Evolutionary conservation across 2,329 filamentous ascomycete genomes (phyloP).

Genomic region (Diplodia seriata): DNA sequence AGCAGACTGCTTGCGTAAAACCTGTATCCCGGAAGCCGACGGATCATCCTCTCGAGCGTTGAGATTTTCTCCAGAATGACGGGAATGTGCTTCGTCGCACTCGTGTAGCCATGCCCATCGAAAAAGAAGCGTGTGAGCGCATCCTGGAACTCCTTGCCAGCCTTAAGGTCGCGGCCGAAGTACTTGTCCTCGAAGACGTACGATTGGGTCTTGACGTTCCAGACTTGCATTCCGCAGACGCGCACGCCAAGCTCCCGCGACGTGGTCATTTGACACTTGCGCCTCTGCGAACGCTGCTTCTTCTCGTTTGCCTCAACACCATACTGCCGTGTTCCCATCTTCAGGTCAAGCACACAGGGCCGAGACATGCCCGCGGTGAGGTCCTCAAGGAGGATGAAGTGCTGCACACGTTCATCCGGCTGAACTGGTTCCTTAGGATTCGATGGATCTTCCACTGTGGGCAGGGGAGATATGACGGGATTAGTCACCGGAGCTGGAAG

Average conservation of each 20-base stretch:
- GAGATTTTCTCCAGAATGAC: slow-evolving; percentile 83
- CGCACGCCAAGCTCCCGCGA: slow-evolving; percentile 90
- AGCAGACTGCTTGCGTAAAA: slow-evolving; percentile 95
- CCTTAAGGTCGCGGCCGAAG: slow-evolving; percentile 86
- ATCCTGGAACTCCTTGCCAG: slow-evolving; percentile 85
- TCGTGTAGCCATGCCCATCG: slow-evolving; percentile 81
- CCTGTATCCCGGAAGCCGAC: slow-evolving; percentile 80
- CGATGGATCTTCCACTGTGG: slow-evolving; percentile 37
- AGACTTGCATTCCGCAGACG: slow-evolving; percentile 94
- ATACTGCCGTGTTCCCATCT: slow-evolving; percentile 98
- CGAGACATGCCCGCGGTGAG: slow-evolving; percentile 95
- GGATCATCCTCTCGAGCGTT: slow-evolving; percentile 82
- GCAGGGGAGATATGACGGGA: slow-evolving; percentile 33
- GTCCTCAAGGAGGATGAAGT: slow-evolving; percentile 92
- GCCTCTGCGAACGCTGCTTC: slow-evolving; percentile 90
- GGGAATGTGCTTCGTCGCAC: slow-evolving; percentile 86
- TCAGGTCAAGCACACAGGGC: slow-evolving; percentile 95
- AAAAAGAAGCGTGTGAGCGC: slow-evolving; percentile 90
- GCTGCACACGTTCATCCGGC: slow-evolving; percentile 74
- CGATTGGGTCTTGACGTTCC: slow-evolving; percentile 81
- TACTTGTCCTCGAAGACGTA: slow-evolving; percentile 99
- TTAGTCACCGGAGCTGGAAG: slow-evolving; percentile 42
- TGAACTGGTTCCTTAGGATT: slow-evolving; percentile 57
- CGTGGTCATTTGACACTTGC: slow-evolving; percentile 91
- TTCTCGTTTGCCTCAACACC: slow-evolving; percentile 89